These are phyloP conservation scores for Lagenidium giganteum DNA, from an alignment of 352 stramenopile species.

Conservation along the genomic window DNA sequence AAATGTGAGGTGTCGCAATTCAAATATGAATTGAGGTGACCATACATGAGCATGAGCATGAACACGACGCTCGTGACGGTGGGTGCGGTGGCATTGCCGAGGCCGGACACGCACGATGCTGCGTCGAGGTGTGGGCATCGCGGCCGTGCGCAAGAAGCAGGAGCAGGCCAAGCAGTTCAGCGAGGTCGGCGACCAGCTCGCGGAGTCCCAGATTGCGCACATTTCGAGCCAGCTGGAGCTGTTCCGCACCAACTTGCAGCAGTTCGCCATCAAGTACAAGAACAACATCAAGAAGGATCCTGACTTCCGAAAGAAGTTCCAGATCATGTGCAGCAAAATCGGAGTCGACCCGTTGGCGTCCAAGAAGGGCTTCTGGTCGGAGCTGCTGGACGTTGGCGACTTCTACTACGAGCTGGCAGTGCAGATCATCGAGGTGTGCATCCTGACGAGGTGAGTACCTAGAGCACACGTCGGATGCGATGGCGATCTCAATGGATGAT, in stretches of 20 bases:
- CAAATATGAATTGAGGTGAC: conserved; percentile 8
- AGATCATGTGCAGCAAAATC: conserved; percentile 95
- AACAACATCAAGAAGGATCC: conserved; percentile 94
- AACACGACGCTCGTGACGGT: too few relatives aligned
- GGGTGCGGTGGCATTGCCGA: too few relatives aligned
- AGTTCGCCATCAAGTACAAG: conserved; percentile 94
- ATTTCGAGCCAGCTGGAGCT: conserved; percentile 81
- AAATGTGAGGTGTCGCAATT: conserved; percentile 1
- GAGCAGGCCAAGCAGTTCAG: conserved; percentile 84
- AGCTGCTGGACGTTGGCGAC: conserved; percentile 96
- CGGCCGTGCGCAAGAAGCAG: conserved; percentile 84
- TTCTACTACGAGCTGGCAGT: conserved; percentile 99
- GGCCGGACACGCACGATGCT: conserved; percentile 32
- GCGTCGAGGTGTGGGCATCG: conserved; percentile 77
- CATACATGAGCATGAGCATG: conserved; percentile 3
- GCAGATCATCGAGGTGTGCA: conserved; percentile 98
- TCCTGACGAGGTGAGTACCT: conserved; percentile 77
- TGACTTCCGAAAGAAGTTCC: conserved; percentile 92
- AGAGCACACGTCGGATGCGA: not conserved
- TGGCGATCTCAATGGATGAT: not conserved
- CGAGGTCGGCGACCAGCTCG: conserved; percentile 77
- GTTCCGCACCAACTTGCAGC: conserved; percentile 90
- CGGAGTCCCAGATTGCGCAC: conserved; percentile 75
- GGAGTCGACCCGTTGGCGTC: conserved; percentile 96
- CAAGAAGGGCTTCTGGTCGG: conserved; percentile 98